Conservation (phyloP, 192 early-diverging fungal genomes). For the Backusella westeae region DNA sequence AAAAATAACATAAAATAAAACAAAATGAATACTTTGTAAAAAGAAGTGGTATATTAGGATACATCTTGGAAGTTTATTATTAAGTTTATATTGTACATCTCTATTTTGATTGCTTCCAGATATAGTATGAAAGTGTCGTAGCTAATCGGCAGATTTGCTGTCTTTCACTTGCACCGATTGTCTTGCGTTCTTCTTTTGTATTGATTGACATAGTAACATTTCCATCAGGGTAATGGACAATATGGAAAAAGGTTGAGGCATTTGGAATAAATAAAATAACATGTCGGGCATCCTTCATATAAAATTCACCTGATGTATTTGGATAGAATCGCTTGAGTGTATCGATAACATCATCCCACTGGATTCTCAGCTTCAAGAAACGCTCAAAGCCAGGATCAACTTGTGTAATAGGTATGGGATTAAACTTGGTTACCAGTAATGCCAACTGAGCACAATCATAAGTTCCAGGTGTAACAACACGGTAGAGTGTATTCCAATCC, state of each 20-base stretch:
- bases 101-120: slow-evolving; percentile 19
- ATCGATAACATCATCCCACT: slow-evolving; percentile 17
- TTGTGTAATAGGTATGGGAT: not conserved
- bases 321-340: slow-evolving; percentile 18
- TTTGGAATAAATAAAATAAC: slow-evolving; percentile 27
- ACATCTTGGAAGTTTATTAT: not conserved
- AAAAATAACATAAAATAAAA: too few species aligned
- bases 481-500: slow-evolving; percentile 29
- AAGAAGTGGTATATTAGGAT: not conserved
- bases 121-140: slow-evolving; percentile 19
- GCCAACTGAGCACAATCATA: not conserved
- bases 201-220: not conserved
- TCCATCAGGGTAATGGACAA: slow-evolving; percentile 7
- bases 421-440: not conserved
- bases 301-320: slow-evolving; percentile 16
- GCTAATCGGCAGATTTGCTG: not conserved
- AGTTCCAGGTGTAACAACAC: not conserved
- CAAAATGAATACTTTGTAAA: too few species aligned
- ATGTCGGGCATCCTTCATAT: not conserved
- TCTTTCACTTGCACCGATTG: not conserved
- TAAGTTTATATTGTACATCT: not conserved
- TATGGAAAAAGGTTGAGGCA: slow-evolving; percentile 14
- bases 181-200: not conserved
- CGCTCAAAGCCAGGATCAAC: slow-evolving; percentile 16
- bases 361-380: slow-evolving; percentile 18